Evolutionary conservation across 106 monocot species (phyloP).

Genomic region (Apostasia ramifera): DNA sequence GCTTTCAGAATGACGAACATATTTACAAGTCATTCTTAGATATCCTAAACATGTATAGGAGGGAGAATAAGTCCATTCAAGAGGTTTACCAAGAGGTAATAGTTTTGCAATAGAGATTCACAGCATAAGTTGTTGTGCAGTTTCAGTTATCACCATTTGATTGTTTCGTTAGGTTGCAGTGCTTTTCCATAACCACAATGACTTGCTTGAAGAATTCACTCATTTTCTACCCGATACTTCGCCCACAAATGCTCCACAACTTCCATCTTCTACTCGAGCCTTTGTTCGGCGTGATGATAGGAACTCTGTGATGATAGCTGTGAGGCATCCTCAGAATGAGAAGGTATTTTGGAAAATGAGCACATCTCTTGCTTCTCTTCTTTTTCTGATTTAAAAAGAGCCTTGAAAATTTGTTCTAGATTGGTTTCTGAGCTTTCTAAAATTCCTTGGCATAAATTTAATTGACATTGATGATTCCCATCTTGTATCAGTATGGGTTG

Average conservation of each 20-base stretch:
- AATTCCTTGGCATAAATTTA: no score
- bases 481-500: no score
- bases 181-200: conserved; percentile 62
- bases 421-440: no score
- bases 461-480: no score
- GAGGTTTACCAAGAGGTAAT: conserved; percentile 88
- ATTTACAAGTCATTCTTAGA: conserved; percentile 95
- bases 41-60: conserved; percentile 94
- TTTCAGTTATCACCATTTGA: not conserved
- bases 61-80: conserved; percentile 80
- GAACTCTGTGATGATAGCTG: conserved; percentile 27
- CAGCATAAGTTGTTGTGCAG: not conserved
- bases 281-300: conserved; percentile 57
- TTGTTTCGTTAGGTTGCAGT: conserved; percentile 50
- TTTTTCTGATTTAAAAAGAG: no score
- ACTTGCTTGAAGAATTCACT: conserved; percentile 91
- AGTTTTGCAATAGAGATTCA: not conserved
- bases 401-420: no score
- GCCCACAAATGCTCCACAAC: conserved; percentile 22
- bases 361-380: no score
- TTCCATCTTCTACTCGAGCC: conserved; percentile 34
- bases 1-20: conserved; percentile 78
- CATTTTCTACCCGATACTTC: conserved; percentile 89
- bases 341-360: conserved; percentile 23
- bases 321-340: conserved; percentile 28